These are phyloP conservation scores for Colletotrichum echinochloae DNA, from an alignment of 2,329 filamentous ascomycete genomes.

Conservation along the genomic window DNA sequence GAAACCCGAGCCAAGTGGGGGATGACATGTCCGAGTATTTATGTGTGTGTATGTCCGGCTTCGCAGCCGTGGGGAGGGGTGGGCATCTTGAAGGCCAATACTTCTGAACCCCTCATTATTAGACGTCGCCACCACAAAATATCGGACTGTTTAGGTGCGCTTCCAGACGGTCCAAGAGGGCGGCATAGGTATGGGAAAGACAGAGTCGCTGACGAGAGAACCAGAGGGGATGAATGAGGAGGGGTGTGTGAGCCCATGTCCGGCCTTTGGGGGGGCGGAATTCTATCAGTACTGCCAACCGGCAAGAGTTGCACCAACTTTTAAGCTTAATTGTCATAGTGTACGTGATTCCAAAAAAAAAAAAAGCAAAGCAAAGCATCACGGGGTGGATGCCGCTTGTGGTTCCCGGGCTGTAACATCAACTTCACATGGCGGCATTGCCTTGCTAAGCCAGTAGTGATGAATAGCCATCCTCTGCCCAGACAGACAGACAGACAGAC, in stretches of 20 bases:
- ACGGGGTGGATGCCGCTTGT: not conserved
- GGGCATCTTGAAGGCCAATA: not conserved
- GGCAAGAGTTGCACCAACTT: conserved; percentile 22
- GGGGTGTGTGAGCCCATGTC: not conserved
- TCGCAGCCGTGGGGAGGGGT: not conserved
- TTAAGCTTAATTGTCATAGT: conserved; percentile 29
- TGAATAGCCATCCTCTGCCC: too few species aligned
- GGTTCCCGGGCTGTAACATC: not conserved
- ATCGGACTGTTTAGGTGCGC: conserved; percentile 1
- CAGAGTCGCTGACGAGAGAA: too few species aligned
- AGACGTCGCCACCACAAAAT: conserved; percentile 2
- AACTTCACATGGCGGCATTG: conserved; percentile 1
- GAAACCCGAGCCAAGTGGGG: not conserved
- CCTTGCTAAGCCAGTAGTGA: not conserved
- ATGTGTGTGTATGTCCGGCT: not conserved
- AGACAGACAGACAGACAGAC: too few species aligned
- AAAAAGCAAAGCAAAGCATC: not conserved
- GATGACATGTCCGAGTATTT: not conserved
- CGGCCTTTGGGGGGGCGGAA: not conserved
- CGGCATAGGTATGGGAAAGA: not conserved
- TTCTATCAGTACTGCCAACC: not conserved
- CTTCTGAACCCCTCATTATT: not conserved
- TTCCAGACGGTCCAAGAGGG: not conserved
- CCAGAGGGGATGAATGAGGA: not conserved
- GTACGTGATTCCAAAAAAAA: not conserved